A percentile compares a stretch with the other conserved stretches of the same genome.
These are phyloP conservation scores for Oldenlandia corymbosa DNA, from an alignment of 257 asterid species.

Conservation along the genomic window DNA sequence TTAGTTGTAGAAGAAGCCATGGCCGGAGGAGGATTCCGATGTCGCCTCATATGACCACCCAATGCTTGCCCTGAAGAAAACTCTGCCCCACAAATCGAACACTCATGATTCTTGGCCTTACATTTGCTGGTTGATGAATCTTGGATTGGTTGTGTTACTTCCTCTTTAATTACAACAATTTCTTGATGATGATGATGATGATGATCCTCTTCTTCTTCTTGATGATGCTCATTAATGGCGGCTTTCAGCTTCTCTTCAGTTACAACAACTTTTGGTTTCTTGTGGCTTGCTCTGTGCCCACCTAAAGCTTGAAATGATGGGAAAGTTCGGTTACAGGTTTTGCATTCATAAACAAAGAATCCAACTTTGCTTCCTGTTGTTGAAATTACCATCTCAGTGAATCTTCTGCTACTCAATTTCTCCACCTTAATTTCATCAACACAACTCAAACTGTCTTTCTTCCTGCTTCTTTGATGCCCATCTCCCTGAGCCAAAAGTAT, in stretches of 20 bases:
- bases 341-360: slow-evolving; percentile 62
- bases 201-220: slow-evolving; percentile 3
- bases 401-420: slow-evolving; percentile 34
- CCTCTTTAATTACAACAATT: not conserved
- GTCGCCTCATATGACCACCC: slow-evolving; percentile 95
- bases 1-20: slow-evolving; percentile 6
- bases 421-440: slow-evolving; percentile 22
- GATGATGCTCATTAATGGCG: slow-evolving; percentile 7
- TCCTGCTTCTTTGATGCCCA: too few relatives aligned
- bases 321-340: slow-evolving; percentile 66
- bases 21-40: slow-evolving; percentile 30
- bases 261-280: slow-evolving; percentile 44
- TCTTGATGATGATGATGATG: not conserved
- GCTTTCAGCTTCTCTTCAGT: slow-evolving; percentile 30
- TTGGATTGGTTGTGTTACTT: slow-evolving; percentile 3
- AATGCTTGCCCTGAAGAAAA: slow-evolving; percentile 83
- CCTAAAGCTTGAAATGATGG: slow-evolving; percentile 87
- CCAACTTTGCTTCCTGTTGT: slow-evolving; percentile 41
- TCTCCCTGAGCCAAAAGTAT: slow-evolving; percentile 73
- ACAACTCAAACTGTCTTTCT: too few relatives aligned
- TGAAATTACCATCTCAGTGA: slow-evolving; percentile 39
- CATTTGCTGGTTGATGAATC: slow-evolving; percentile 13
- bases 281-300: slow-evolving; percentile 87
- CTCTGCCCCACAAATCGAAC: slow-evolving; percentile 74
- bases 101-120: slow-evolving; percentile 55